phyloP scores from a whole-genome alignment of 108 stramenopile species.

The Nitzschia sp. region DNA sequence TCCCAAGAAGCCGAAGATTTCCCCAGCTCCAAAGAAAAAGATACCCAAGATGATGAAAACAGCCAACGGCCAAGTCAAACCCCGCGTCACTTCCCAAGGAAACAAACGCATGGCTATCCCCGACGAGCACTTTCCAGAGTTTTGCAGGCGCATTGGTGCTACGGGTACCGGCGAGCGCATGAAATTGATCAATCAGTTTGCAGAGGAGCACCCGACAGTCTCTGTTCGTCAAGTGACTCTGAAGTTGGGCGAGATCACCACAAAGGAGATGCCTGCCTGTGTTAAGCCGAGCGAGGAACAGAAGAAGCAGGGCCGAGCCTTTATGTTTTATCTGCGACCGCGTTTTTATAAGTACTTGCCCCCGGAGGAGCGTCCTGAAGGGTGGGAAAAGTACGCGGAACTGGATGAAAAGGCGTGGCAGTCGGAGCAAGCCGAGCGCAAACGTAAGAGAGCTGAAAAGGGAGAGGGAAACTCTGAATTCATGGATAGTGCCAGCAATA shows the following conservation, averaged over 20 bases:
- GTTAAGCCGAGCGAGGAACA: constrained; percentile 44
- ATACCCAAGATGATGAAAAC: constrained; percentile 40
- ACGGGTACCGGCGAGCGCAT: constrained; percentile 70
- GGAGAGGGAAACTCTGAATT: constrained; percentile 7
- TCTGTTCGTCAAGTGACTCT: constrained; percentile 81
- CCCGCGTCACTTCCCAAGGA: constrained; percentile 52
- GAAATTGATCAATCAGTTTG: constrained; percentile 80
- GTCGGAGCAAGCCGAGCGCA: constrained; percentile 34
- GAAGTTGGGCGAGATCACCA: constrained; percentile 80
- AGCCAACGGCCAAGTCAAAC: constrained; percentile 46
- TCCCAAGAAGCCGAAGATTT: constrained; percentile 33
- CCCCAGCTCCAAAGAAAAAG: constrained; percentile 33
- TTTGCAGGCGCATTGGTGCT: constrained; percentile 73
- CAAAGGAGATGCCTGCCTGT: constrained; percentile 79
- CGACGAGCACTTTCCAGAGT: constrained; percentile 75
- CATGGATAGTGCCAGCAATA: constrained; percentile 28
- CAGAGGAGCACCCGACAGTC: constrained; percentile 73
- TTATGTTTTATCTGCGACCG: constrained; percentile 84
- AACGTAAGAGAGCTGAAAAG: neutral
- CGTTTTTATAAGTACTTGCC: constrained; percentile 73
- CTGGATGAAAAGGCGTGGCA: constrained; percentile 63
- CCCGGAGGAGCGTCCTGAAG: constrained; percentile 70
- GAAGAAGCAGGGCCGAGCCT: constrained; percentile 62
- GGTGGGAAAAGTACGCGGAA: constrained; percentile 75
- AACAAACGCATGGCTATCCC: constrained; percentile 84